These are phyloP conservation scores for Neurospora sp. DNA, from an alignment of 495 filamentous ascomycete genomes.

Conservation along the genomic window DNA sequence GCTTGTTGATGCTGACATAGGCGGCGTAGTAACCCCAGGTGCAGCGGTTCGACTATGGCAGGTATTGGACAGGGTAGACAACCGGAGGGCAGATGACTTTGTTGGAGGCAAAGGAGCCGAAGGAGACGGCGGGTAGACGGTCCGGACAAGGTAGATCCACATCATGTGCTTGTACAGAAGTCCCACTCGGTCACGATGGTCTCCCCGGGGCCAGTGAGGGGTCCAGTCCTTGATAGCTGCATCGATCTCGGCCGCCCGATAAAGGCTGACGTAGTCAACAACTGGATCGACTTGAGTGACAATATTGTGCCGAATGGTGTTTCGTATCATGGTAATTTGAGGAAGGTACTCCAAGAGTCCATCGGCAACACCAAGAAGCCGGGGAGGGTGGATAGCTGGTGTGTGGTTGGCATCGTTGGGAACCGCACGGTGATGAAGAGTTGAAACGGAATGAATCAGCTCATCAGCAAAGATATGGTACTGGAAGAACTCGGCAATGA, in stretches of 20 bases:
- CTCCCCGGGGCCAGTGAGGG: constrained; percentile 57
- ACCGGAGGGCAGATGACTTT: constrained; percentile 16
- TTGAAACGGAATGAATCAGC: constrained; percentile 57
- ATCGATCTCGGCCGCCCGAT: constrained; percentile 69
- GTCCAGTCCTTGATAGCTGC: constrained; percentile 66
- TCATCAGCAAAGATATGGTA: constrained; percentile 81
- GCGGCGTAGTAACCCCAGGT: constrained; percentile 25
- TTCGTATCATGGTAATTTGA: constrained; percentile 68
- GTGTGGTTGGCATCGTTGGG: constrained; percentile 55
- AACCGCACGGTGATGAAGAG: constrained; percentile 38
- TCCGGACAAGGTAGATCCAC: constrained; percentile 84
- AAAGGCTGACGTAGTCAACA: constrained; percentile 65
- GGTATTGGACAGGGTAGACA: constrained; percentile 7
- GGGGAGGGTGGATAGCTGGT: constrained; percentile 66
- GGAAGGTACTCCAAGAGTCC: constrained; percentile 74
- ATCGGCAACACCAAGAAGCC: constrained; percentile 77
- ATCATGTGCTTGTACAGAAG: constrained; percentile 83
- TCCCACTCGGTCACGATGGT: constrained; percentile 63
- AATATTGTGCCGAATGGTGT: constrained; percentile 62
- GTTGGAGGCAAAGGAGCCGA: constrained; percentile 17
- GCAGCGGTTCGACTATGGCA: constrained; percentile 7
- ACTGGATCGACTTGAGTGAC: constrained; percentile 52
- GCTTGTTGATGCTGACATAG: constrained; percentile 31
- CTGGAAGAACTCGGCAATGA: constrained; percentile 88
- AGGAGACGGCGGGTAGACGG: constrained; percentile 56